Percentiles rank a stretch among this genome's conserved stretches.
These are phyloP conservation scores for Leucosporidium creatinivorum DNA, from an alignment of 768 basidiomycete genomes.

Conservation along the genomic window DNA sequence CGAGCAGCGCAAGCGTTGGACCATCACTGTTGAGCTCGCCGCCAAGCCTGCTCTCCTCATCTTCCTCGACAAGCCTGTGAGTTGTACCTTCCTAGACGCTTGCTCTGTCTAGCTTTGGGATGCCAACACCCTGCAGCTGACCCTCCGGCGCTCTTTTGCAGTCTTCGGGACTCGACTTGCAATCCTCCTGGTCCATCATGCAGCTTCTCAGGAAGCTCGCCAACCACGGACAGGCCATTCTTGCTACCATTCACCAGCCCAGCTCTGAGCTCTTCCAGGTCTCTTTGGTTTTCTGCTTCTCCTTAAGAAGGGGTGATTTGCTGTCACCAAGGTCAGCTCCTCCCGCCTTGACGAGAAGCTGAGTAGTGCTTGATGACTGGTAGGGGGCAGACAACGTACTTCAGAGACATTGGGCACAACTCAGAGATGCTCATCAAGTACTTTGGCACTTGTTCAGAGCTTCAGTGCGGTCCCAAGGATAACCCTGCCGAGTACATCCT, in stretches of 20 bases:
- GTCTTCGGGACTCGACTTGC: constrained; percentile 53
- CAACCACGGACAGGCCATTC: constrained; percentile 45
- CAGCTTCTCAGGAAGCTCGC: constrained; percentile 47
- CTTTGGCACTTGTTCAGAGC: constrained; percentile 48
- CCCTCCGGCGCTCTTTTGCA: constrained; percentile 67
- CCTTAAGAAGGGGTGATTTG: constrained; percentile 46
- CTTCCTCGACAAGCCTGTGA: constrained; percentile 50
- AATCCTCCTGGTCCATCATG: constrained; percentile 47
- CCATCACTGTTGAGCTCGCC: constrained; percentile 75
- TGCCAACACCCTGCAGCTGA: no score
- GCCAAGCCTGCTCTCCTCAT: constrained; percentile 50
- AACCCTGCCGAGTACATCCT: constrained; percentile 72
- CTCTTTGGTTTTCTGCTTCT: constrained; percentile 57
- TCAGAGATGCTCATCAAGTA: constrained; percentile 53
- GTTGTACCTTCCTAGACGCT: no score
- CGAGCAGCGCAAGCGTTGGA: constrained; percentile 52
- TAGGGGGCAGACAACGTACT: constrained; percentile 69
- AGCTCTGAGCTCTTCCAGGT: constrained; percentile 70
- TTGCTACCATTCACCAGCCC: constrained; percentile 49
- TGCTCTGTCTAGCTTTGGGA: constrained; percentile 47
- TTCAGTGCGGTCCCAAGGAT: constrained; percentile 52
- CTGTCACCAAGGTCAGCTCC: constrained; percentile 26
- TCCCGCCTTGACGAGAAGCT: constrained; percentile 63
- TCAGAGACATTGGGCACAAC: constrained; percentile 60
- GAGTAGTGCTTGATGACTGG: constrained; percentile 65